Evolutionary conservation across 1,139 yeast species (phyloP).

Genomic region (Saccharomyces hybrid): DNA sequence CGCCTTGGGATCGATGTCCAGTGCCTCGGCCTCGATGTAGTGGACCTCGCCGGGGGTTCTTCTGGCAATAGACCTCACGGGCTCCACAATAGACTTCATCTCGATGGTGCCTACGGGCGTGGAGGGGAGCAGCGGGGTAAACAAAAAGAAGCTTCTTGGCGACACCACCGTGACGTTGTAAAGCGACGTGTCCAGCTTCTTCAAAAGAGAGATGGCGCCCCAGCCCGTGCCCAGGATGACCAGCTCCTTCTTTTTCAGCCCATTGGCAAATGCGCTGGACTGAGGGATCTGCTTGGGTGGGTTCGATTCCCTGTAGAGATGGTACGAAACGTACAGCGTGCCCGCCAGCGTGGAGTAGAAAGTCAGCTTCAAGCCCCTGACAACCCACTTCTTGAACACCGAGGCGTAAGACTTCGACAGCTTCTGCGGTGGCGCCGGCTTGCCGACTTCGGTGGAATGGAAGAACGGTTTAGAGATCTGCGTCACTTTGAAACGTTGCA

Average conservation of each 20-base stretch:
- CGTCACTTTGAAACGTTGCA: not conserved
- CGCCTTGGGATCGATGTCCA: constrained; percentile 61
- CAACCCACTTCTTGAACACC: not conserved
- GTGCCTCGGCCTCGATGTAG: constrained; percentile 88
- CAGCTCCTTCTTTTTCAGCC: constrained; percentile 76
- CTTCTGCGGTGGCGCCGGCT: not conserved
- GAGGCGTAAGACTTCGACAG: not conserved
- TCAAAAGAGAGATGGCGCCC: constrained; percentile 81
- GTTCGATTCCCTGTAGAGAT: constrained; percentile 52
- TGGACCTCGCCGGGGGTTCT: constrained; percentile 70
- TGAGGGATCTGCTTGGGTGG: constrained; percentile 56
- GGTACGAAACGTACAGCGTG: constrained; percentile 46
- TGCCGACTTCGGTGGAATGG: not conserved
- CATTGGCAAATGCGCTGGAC: constrained; percentile 51
- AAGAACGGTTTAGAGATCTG: not conserved
- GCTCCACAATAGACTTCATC: constrained; percentile 81
- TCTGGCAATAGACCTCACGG: constrained; percentile 67
- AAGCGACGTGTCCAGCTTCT: constrained; percentile 74
- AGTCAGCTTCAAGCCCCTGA: not conserved
- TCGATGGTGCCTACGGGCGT: constrained; percentile 93
- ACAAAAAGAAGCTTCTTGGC: constrained; percentile 89
- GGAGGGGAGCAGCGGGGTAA: constrained; percentile 89
- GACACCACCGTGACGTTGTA: constrained; percentile 87
- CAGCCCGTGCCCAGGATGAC: constrained; percentile 92
- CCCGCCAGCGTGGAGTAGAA: constrained; percentile 34